phyloP scores from a whole-genome alignment of 768 basidiomycete genomes.

The Psilocybe tampanensis region DNA sequence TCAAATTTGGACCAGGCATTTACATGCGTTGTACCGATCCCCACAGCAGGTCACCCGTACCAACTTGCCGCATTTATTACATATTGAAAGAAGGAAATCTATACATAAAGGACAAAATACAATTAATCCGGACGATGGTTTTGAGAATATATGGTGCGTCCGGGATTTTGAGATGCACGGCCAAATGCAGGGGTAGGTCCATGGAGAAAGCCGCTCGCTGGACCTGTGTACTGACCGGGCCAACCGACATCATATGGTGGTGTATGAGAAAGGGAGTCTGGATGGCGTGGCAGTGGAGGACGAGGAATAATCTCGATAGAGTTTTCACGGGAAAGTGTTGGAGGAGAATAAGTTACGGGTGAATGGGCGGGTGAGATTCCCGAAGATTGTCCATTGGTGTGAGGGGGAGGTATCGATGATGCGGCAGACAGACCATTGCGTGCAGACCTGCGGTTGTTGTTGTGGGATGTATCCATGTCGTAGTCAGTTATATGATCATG shows the following conservation, averaged over 20 bases:
- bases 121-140: constrained; percentile 36
- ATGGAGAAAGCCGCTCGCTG: constrained; percentile 52
- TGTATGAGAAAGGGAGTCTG: constrained; percentile 25
- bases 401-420: constrained; percentile 17
- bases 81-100: constrained; percentile 7
- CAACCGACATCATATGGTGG: constrained; percentile 25
- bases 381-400: constrained; percentile 22
- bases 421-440: constrained; percentile 20
- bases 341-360: constrained; percentile 15
- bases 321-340: constrained; percentile 17
- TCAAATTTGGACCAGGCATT: neutral
- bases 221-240: constrained; percentile 45
- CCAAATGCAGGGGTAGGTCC: constrained; percentile 45
- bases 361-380: constrained; percentile 14
- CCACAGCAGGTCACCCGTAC: neutral
- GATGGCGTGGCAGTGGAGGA: constrained; percentile 25
- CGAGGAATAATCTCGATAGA: constrained; percentile 25
- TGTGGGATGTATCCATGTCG: neutral
- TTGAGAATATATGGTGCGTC: constrained; percentile 68
- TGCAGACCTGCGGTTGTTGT: constrained; percentile 16
- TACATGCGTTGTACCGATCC: neutral
- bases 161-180: constrained; percentile 47
- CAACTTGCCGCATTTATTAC: neutral
- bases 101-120: constrained; percentile 1
- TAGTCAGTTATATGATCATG: neutral